A percentile compares a stretch with the other conserved stretches of the same genome.
Conservation (phyloP, 352 stramenopile species). For the Phytophthora constricta region DNA sequence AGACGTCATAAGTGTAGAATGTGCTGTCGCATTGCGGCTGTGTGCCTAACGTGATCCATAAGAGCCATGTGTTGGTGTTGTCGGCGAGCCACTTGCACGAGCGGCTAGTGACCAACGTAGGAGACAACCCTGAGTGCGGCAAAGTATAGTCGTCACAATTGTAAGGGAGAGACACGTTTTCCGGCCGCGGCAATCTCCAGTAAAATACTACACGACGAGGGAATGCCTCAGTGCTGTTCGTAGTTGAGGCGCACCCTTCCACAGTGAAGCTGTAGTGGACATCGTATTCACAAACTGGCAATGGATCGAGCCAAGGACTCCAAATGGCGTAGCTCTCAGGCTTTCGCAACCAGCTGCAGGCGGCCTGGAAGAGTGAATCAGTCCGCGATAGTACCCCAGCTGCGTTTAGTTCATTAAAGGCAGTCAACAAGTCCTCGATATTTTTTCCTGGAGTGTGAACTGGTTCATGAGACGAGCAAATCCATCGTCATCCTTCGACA, state of each 20-base stretch:
- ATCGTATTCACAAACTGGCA: constrained; percentile 45
- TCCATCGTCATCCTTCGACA: constrained; percentile 25
- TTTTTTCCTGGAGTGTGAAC: constrained; percentile 30
- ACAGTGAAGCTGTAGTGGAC: constrained; percentile 41
- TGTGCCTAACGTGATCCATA: constrained; percentile 27
- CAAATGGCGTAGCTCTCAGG: constrained; percentile 48
- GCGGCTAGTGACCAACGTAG: constrained; percentile 38
- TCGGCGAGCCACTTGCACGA: constrained; percentile 47
- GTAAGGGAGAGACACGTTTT: constrained; percentile 46
- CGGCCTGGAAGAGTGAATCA: constrained; percentile 39
- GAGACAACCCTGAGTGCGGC: constrained; percentile 22
- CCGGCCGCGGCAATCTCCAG: constrained; percentile 44
- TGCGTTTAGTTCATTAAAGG: constrained; percentile 3
- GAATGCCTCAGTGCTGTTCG: constrained; percentile 22
- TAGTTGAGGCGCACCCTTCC: constrained; percentile 30
- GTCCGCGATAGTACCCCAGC: constrained; percentile 18
- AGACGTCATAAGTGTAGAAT: constrained; percentile 53
- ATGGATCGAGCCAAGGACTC: constrained; percentile 43
- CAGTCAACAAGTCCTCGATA: constrained; percentile 27
- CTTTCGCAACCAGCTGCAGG: constrained; percentile 51
- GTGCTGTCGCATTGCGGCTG: constrained; percentile 43
- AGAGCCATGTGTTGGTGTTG: constrained; percentile 42
- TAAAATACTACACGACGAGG: constrained; percentile 37
- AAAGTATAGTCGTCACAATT: constrained; percentile 43
- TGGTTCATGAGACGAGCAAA: constrained; percentile 25